A percentile compares a stretch with the other conserved stretches of the same genome.
Conservation (phyloP, 805 yeast species). For the Saturnispora quitensis region DNA sequence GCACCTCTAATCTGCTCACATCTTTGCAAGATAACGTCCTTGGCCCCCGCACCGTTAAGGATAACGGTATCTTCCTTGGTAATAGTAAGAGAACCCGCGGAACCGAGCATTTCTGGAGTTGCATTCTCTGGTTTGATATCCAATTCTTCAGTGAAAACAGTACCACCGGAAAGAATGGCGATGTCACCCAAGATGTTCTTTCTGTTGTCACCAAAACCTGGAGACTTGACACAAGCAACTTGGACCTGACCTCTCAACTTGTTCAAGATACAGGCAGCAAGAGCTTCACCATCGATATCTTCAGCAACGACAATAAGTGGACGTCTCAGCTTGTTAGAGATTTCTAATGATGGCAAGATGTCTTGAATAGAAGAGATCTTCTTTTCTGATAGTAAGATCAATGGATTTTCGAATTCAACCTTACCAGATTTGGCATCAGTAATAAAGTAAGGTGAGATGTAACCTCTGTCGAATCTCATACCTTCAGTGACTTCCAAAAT, state of each 20-base stretch:
- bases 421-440: constrained; percentile 88
- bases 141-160: constrained; percentile 84
- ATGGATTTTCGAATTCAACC: constrained; percentile 91
- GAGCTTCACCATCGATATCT: constrained; percentile 96
- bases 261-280: constrained; percentile 95
- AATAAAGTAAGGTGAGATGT: constrained; percentile 92
- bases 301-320: constrained; percentile 91
- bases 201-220: constrained; percentile 99
- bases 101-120: constrained; percentile 80
- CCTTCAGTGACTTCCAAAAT: constrained; percentile 97
- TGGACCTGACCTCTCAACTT: constrained; percentile 97
- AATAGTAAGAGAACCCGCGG: constrained; percentile 83
- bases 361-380: constrained; percentile 86
- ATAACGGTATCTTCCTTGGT: constrained; percentile 94
- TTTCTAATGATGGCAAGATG: constrained; percentile 83
- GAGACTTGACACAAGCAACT: constrained; percentile 96
- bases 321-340: constrained; percentile 87
- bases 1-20: constrained; percentile 89
- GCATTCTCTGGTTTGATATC: constrained; percentile 95
- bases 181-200: constrained; percentile 92
- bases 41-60: constrained; percentile 84
- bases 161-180: constrained; percentile 91
- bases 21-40: constrained; percentile 72
- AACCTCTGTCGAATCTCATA: constrained; percentile 97
- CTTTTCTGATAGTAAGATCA: constrained; percentile 83